Percentiles rank a stretch among this genome's conserved stretches.
Evolutionary conservation across 2,329 filamentous ascomycete genomes (phyloP).

Genomic region (Cladophialophora yegresii): DNA sequence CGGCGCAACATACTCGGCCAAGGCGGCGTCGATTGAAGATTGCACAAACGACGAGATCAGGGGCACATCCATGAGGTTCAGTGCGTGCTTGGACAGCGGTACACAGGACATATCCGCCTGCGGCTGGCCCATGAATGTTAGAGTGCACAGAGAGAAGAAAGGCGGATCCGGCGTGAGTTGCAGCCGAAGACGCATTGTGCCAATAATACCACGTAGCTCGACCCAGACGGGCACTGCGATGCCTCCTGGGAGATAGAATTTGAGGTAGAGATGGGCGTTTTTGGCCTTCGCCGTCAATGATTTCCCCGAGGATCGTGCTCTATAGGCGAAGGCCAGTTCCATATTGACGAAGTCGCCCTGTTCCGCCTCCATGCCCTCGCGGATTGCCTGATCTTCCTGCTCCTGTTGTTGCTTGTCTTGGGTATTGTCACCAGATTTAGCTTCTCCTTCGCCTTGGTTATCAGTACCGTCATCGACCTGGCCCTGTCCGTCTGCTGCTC

Average conservation of each 20-base stretch:
- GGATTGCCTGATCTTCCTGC: conserved; percentile 43
- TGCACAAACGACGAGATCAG: conserved; percentile 75
- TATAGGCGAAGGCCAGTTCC: conserved; percentile 73
- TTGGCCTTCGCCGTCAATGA: conserved; percentile 65
- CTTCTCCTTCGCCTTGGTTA: conserved; percentile 49
- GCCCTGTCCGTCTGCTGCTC: conserved; percentile 49
- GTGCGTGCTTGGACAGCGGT: conserved; percentile 66
- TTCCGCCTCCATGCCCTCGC: conserved; percentile 70
- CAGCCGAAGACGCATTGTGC: conserved; percentile 67
- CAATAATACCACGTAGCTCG: conserved; percentile 70
- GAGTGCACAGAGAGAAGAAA: conserved; percentile 72
- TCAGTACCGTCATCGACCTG: conserved; percentile 36
- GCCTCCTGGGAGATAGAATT: conserved; percentile 66
- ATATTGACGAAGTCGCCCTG: conserved; percentile 78
- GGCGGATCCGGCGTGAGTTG: conserved; percentile 75
- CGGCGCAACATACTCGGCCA: conserved; percentile 74
- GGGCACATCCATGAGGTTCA: conserved; percentile 75
- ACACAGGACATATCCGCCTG: conserved; percentile 71
- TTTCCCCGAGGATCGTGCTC: conserved; percentile 62
- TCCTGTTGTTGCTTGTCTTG: conserved; percentile 44
- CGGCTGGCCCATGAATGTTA: conserved; percentile 74
- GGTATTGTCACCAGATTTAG: conserved; percentile 41
- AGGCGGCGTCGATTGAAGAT: conserved; percentile 70
- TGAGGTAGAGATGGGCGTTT: conserved; percentile 71
- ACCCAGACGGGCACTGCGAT: conserved; percentile 70